Evolutionary conservation across 768 basidiomycete species (phyloP), one percentile per base, ranked within the genome.

Genomic region (Tricholoma terreum): DNA sequence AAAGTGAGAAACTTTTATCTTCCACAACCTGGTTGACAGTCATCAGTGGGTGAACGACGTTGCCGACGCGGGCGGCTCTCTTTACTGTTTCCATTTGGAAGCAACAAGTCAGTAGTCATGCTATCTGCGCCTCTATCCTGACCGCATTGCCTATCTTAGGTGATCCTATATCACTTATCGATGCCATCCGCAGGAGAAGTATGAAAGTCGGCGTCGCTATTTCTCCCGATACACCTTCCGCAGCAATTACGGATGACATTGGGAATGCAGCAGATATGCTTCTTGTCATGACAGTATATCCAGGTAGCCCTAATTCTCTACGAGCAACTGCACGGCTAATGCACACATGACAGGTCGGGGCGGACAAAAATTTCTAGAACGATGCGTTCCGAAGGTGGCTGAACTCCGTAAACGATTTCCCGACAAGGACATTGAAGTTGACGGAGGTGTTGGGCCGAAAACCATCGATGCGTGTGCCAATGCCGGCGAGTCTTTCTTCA

Each of bases 171-270:
- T 75, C 86, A 7, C 81, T 99, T 59, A 94, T 98, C 68, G 69
- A 84, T 50, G 71, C 84, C 30, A 97, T 99, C 66, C 90, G 90
- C 61, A 77, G 69, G n/a, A 82, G 87, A 57, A 81, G 83, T 43
- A 98, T 99, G 95, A 89, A 85, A 68, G 95, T 92, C 2, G 97
- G 95, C 19, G 88, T 98, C 30, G 97, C 97, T 34, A 96, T 99
- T 64, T 98, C 95, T 6, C 97, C 97, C 0, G 90, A 93, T 65
- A 98, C 97, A 0, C 91, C 92, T 10, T 89, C 94, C 21, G 80
- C 84, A 3, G 89, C 86, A 40, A 94, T 99, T 69, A 89, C 93
- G 50, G 87, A 95, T 67, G 85, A 85, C 49, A 79, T 98, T 49
- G 96, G 80, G n/a, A 66, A 84, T 11, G 83, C 83, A 4, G 94